These are phyloP conservation scores for Puccinia novopanici DNA, from an alignment of 1,284 basidiomycete species.

Conservation along the genomic window DNA sequence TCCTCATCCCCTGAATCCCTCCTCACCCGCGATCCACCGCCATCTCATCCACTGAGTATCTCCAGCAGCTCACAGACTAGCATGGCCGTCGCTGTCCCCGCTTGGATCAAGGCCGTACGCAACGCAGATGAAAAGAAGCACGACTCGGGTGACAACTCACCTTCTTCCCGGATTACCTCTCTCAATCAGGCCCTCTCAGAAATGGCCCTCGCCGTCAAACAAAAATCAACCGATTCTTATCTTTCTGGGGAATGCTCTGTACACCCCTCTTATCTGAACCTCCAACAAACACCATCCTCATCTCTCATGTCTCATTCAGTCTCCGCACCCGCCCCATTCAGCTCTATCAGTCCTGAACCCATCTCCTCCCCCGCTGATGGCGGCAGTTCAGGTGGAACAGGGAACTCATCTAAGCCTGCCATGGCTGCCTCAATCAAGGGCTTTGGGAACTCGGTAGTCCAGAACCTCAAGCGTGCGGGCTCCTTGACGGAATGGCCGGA, in stretches of 20 bases:
- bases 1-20: background rate
- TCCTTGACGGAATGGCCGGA: constrained; percentile 20
- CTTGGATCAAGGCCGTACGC: constrained; percentile 48
- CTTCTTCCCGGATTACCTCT: background rate
- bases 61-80: background rate
- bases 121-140: constrained; percentile 30
- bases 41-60: background rate
- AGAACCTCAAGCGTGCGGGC: constrained; percentile 37
- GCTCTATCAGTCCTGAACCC: background rate
- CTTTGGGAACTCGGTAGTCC: constrained; percentile 24
- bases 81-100: constrained; percentile 29
- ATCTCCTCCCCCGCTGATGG: too few species aligned
- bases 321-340: constrained; percentile 15
- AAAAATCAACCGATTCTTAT: background rate
- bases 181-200: background rate
- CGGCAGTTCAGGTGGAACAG: background rate
- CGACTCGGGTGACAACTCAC: background rate
- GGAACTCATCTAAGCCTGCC: background rate
- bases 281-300: background rate
- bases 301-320: constrained; percentile 8
- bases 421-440: constrained; percentile 2
- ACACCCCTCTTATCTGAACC: background rate
- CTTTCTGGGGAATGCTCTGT: background rate
- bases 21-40: background rate
- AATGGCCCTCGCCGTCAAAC: background rate